These are phyloP conservation scores for Phaffia tasmanica DNA, from an alignment of 768 basidiomycete genomes.

Conservation along the genomic window DNA sequence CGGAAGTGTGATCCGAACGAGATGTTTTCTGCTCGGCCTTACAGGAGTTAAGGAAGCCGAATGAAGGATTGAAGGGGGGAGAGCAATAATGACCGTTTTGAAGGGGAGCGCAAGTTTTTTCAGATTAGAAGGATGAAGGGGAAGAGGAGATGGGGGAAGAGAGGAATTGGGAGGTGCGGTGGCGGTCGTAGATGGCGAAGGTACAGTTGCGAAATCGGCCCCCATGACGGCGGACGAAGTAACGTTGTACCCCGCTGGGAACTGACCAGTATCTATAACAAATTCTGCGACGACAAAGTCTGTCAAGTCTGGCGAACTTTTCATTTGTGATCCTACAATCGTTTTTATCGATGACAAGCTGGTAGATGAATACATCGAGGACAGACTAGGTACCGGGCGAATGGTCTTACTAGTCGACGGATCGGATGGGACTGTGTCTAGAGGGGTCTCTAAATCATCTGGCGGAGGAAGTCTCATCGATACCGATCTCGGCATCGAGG, in stretches of 20 bases:
- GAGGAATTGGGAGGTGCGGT: background rate
- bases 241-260: slow-evolving; percentile 62
- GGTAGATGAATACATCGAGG: slow-evolving; percentile 11
- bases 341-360: slow-evolving; percentile 18
- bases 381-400: slow-evolving; percentile 26
- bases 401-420: background rate
- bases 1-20: slow-evolving; percentile 65
- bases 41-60: slow-evolving; percentile 51
- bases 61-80: slow-evolving; percentile 64
- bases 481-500: background rate
- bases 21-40: slow-evolving; percentile 50
- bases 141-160: background rate
- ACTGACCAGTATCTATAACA: slow-evolving; percentile 68
- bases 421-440: background rate
- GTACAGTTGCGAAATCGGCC: background rate
- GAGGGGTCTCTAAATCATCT: background rate
- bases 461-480: slow-evolving; percentile 1
- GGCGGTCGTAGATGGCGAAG: slow-evolving; percentile 4
- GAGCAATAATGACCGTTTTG: slow-evolving; percentile 52
- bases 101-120: slow-evolving; percentile 34
- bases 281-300: slow-evolving; percentile 70
- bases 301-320: slow-evolving; percentile 38
- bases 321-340: slow-evolving; percentile 23
- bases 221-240: slow-evolving; percentile 4
- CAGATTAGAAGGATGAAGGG: slow-evolving; percentile 24